phyloP scores from a whole-genome alignment of 495 filamentous ascomycete genomes.

The Venustampulla echinocandica region DNA sequence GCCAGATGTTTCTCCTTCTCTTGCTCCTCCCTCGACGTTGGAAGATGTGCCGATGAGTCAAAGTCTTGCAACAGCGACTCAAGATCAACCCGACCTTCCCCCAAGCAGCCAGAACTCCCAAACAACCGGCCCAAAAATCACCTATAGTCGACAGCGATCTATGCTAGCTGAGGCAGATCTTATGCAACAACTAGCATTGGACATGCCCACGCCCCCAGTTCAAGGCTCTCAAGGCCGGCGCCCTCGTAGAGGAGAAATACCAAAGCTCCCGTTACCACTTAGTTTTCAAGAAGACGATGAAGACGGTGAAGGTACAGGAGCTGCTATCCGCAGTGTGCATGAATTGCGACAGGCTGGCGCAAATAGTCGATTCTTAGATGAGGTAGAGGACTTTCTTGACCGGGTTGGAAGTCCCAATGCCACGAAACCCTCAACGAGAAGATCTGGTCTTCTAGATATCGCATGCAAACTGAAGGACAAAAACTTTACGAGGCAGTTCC shows the following conservation, averaged over 20 bases:
- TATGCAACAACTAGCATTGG: slow-evolving; percentile 24
- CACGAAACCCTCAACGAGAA: slow-evolving; percentile 32
- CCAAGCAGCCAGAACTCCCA: slow-evolving; percentile 19
- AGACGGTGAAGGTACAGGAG: slow-evolving; percentile 45
- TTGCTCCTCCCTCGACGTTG: not conserved
- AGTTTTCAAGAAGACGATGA: slow-evolving; percentile 31
- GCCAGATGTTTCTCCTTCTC: not conserved
- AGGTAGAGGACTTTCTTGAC: slow-evolving; percentile 74
- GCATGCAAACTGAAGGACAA: slow-evolving; percentile 63
- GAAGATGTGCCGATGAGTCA: slow-evolving; percentile 6
- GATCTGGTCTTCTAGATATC: slow-evolving; percentile 54
- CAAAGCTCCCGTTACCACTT: slow-evolving; percentile 21
- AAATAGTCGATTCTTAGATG: slow-evolving; percentile 71
- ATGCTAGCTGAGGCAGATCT: slow-evolving; percentile 36
- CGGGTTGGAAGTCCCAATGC: slow-evolving; percentile 56
- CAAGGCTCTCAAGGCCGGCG: slow-evolving; percentile 20
- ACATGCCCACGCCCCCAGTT: slow-evolving; percentile 16
- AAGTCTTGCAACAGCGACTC: slow-evolving; percentile 1
- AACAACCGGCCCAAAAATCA: slow-evolving; percentile 29
- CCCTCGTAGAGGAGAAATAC: slow-evolving; percentile 22
- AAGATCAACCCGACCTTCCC: not conserved
- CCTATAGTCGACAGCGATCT: slow-evolving; percentile 41
- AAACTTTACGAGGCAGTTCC: slow-evolving; percentile 56
- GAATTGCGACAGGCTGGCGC: slow-evolving; percentile 81
- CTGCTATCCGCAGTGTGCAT: slow-evolving; percentile 72